These are phyloP conservation scores for Phytophthora pini DNA, from an alignment of 352 stramenopile genomes.

Conservation along the genomic window DNA sequence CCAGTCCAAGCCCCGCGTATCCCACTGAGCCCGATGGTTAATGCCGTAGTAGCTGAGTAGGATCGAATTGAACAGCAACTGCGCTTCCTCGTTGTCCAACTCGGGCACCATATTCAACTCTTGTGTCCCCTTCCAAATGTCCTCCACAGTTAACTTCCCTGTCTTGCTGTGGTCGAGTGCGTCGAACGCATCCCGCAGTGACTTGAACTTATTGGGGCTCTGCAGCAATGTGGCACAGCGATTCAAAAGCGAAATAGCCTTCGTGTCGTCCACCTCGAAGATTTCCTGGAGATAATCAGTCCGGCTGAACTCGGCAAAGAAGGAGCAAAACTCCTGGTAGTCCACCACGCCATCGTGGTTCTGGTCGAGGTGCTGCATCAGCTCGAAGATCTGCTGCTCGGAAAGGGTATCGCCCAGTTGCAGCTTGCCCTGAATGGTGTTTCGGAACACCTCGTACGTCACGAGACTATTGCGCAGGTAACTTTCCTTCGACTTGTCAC, in stretches of 20 bases:
- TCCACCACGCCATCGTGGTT: conserved; percentile 91
- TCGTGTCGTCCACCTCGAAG: conserved; percentile 79
- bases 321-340: conserved; percentile 89
- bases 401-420: conserved; percentile 70
- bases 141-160: conserved; percentile 48
- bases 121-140: conserved; percentile 62
- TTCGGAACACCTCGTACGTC: conserved; percentile 82
- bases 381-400: conserved; percentile 92
- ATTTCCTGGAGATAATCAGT: conserved; percentile 76
- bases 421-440: conserved; percentile 70
- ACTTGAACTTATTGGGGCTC: conserved; percentile 47
- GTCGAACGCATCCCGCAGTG: conserved; percentile 63
- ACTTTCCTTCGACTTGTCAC: conserved; percentile 41
- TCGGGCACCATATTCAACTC: conserved; percentile 56
- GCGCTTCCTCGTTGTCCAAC: conserved; percentile 54
- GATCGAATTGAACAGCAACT: conserved; percentile 69
- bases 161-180: conserved; percentile 54
- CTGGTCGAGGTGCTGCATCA: conserved; percentile 93
- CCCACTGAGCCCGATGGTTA: conserved; percentile 44
- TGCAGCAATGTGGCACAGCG: conserved; percentile 63
- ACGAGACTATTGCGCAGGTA: conserved; percentile 60
- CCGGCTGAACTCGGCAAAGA: conserved; percentile 86
- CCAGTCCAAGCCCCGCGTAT: conserved; percentile 63
- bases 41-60: conserved; percentile 72
- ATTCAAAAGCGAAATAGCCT: conserved; percentile 74